These are phyloP conservation scores for Scheffersomyces coipomensis DNA, from an alignment of 805 yeast species.

Conservation along the genomic window DNA sequence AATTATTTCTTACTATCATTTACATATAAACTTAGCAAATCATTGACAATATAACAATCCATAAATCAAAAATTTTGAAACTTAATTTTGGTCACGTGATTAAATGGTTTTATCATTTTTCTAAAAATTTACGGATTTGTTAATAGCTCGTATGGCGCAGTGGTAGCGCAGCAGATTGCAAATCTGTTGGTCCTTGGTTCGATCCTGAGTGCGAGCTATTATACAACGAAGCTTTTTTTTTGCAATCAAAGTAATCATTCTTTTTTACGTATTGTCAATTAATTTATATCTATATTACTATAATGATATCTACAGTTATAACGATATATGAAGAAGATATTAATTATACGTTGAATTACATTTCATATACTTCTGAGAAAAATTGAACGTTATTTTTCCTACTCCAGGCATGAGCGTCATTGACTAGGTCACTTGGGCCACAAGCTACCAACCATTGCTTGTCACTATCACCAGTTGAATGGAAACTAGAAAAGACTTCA, in stretches of 20 bases:
- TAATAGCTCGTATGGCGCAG: slow-evolving; percentile 73
- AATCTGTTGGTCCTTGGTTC: slow-evolving; percentile 98
- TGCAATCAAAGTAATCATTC: no score
- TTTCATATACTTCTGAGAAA: slow-evolving; percentile 44
- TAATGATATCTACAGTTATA: background rate
- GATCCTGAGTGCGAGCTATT: slow-evolving; percentile 85
- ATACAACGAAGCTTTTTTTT: no score
- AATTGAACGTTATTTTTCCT: slow-evolving; percentile 30
- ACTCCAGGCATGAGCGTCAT: slow-evolving; percentile 40
- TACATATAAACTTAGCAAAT: no score
- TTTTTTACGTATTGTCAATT: no score
- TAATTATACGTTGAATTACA: slow-evolving; percentile 11
- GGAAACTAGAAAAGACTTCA: slow-evolving; percentile 23
- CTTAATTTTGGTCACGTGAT: no score
- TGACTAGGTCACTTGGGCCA: slow-evolving; percentile 51
- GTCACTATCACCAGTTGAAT: slow-evolving; percentile 27
- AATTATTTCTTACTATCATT: no score
- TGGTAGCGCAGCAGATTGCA: slow-evolving; percentile 99
- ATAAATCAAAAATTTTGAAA: no score
- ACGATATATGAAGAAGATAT: no score
- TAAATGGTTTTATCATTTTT: no score
- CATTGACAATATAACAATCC: no score
- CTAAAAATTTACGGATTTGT: no score
- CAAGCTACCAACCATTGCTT: slow-evolving; percentile 57
- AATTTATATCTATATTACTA: no score